Evolutionary conservation across 2,329 filamentous ascomycete genomes (phyloP), one percentile per base, ranked within the genome.

Genomic region (Fusarium odoratissimum): DNA sequence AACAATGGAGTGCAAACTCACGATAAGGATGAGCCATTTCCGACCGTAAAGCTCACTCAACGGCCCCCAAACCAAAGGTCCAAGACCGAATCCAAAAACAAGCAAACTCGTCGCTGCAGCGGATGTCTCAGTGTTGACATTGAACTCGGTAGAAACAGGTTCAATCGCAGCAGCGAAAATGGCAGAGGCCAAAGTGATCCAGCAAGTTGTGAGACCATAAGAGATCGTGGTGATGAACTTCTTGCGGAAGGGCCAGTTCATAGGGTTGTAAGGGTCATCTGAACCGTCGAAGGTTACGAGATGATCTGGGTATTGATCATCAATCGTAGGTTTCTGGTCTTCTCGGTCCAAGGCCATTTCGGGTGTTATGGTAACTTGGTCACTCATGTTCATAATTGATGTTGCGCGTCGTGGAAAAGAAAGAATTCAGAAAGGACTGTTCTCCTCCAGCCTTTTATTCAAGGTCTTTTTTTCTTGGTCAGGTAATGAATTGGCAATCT

Each of bases 1-100:
- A 4, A n/a, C 0, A 10, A 4, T 12, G 11, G 0, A 31, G 9
- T 11, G 1, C 0, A 3, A 19, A 46, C 41, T 17, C 0, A 63
- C 54, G 6, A 48, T 25, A 0, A 59, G 52, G 7, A 63, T 59
- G 4, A 44, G 37, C 59, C 59, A 61, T 16, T 61, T 61, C 14
- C 60, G 60, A 23, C 60, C 60, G 1, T 62, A 48, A 0, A 62
- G 28, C 0, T 62, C 60, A 23, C 52, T 59, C 35, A 62, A 7
- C 0, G 60, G 60, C 1, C 41, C 60, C 60, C 60, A 62, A 3
- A 62, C 8, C 19, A 62, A 30, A 7, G 60, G 52, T 0, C 60
- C 60, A 14, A 62, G 28, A 5, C 41, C 60, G 7, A 62, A 62
- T 0, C 49, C 59, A 13, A 61, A 61, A 2, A 61, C 49, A 14